phyloP scores from a whole-genome alignment of 257 asterid genomes.

The Striga asiatica region DNA sequence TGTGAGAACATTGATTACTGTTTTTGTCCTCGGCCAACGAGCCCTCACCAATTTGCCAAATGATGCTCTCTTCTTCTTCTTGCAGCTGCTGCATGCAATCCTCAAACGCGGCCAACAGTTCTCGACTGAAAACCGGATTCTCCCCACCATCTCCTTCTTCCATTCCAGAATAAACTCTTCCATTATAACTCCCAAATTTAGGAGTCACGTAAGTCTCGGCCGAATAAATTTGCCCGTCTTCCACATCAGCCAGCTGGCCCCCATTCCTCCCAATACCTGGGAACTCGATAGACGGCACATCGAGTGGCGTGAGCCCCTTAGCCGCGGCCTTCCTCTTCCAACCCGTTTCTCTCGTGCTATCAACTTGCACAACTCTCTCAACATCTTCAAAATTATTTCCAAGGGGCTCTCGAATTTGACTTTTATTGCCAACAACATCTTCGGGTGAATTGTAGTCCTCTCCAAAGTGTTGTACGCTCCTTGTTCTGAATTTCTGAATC shows the following conservation, averaged over 20 bases:
- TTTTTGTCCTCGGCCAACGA: background rate
- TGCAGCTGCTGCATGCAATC: slow-evolving; percentile 37
- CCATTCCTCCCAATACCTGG: slow-evolving; percentile 18
- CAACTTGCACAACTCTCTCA: background rate
- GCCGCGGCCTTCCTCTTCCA: slow-evolving; percentile 33
- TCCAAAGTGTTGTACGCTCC: background rate
- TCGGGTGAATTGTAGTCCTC: slow-evolving; percentile 3
- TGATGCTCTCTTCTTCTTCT: slow-evolving; percentile 33
- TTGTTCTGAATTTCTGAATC: slow-evolving; percentile 13
- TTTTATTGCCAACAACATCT: background rate
- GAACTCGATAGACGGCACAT: slow-evolving; percentile 20
- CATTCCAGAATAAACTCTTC: background rate
- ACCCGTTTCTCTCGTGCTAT: slow-evolving; percentile 15
- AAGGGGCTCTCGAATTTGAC: too few relatives aligned
- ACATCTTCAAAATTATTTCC: too few relatives aligned
- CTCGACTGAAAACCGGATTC: slow-evolving; percentile 22
- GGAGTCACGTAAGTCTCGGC: slow-evolving; percentile 36
- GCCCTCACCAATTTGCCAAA: slow-evolving; percentile 19
- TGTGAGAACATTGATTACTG: too few relatives aligned
- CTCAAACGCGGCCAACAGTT: slow-evolving; percentile 39
- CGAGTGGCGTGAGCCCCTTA: slow-evolving; percentile 29
- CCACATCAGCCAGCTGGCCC: slow-evolving; percentile 18
- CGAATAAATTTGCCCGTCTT: slow-evolving; percentile 23
- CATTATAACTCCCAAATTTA: slow-evolving; percentile 39
- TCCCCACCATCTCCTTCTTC: background rate